A percentile compares a stretch with the other conserved stretches of the same genome.
Evolutionary conservation across 352 stramenopile species (phyloP).

Genomic region (Phytophthora palmivora): DNA sequence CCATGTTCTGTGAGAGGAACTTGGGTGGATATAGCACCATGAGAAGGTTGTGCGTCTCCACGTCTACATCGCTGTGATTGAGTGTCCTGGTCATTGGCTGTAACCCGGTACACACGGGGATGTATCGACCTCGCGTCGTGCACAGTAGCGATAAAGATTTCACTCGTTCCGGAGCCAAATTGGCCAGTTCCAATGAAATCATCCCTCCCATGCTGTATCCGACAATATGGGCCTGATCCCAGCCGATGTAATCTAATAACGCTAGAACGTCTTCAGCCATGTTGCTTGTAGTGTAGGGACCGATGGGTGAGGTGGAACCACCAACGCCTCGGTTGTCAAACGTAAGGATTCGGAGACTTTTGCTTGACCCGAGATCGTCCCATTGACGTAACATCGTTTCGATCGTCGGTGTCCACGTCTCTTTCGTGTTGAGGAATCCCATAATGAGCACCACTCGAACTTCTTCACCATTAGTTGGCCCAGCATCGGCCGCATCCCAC

Average conservation of each 20-base stretch:
- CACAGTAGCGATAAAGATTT: conserved; percentile 52
- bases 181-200: conserved; percentile 52
- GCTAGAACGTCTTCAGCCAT: conserved; percentile 51
- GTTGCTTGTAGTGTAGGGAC: conserved; percentile 47
- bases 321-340: conserved; percentile 59
- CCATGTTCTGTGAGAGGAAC: conserved; percentile 44
- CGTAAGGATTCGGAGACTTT: conserved; percentile 42
- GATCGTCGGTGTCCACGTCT: conserved; percentile 47
- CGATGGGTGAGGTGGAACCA: conserved; percentile 42
- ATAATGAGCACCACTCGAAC: conserved; percentile 51
- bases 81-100: conserved; percentile 40
- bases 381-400: conserved; percentile 48
- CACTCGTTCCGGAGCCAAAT: conserved; percentile 39
- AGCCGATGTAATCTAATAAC: conserved; percentile 55
- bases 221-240: conserved; percentile 44
- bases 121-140: conserved; percentile 45
- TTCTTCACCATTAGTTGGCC: conserved; percentile 5
- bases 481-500: conserved; percentile 5
- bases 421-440: conserved; percentile 52
- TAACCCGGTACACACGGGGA: conserved; percentile 37
- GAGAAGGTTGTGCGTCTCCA: conserved; percentile 43
- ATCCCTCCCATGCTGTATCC: conserved; percentile 62
- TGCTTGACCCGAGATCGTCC: conserved; percentile 5
- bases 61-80: conserved; percentile 28
- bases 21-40: conserved; percentile 39